phyloP scores from a whole-genome alignment of 2,329 filamentous ascomycete genomes.

The Incumbomyces delicatus region DNA sequence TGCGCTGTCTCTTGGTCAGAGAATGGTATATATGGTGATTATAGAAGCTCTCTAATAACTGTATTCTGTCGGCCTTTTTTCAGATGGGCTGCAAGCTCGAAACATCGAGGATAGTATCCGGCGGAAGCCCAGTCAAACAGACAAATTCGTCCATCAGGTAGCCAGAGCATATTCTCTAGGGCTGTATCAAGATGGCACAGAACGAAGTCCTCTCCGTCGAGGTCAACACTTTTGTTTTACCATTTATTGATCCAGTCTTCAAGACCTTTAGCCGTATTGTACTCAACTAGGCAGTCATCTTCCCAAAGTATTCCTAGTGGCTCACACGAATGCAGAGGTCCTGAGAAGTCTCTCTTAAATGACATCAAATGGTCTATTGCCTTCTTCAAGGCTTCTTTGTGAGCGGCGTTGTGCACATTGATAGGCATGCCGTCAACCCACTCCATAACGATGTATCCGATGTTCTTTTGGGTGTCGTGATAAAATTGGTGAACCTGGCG shows the following conservation, averaged over 20 bases:
- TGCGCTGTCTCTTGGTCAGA: no score
- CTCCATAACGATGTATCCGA: conserved; percentile 8
- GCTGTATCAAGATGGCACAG: conserved; percentile 13
- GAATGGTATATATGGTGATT: no score
- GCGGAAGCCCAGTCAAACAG: conserved; percentile 22
- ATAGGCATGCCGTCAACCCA: conserved; percentile 3
- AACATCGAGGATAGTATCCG: conserved; percentile 20
- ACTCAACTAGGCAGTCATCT: not conserved
- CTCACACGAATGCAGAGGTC: not conserved
- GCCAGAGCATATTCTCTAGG: conserved; percentile 14
- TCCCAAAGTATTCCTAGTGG: not conserved
- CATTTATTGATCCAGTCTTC: not conserved
- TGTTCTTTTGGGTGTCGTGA: not conserved
- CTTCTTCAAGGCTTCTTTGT: not conserved
- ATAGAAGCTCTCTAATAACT: no score
- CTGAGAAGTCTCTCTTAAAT: not conserved
- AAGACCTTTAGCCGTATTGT: not conserved
- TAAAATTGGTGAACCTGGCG: conserved; percentile 5
- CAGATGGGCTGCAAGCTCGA: conserved; percentile 16
- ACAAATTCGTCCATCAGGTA: conserved; percentile 16
- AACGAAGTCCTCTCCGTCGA: conserved; percentile 1
- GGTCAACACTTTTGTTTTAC: not conserved
- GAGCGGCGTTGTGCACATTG: not conserved
- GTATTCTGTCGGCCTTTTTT: not conserved
- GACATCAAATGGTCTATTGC: not conserved